A percentile compares a stretch with the other conserved stretches of the same genome.
Conservation (phyloP, 768 basidiomycete genomes). For the Boletus rubescentipes region DNA sequence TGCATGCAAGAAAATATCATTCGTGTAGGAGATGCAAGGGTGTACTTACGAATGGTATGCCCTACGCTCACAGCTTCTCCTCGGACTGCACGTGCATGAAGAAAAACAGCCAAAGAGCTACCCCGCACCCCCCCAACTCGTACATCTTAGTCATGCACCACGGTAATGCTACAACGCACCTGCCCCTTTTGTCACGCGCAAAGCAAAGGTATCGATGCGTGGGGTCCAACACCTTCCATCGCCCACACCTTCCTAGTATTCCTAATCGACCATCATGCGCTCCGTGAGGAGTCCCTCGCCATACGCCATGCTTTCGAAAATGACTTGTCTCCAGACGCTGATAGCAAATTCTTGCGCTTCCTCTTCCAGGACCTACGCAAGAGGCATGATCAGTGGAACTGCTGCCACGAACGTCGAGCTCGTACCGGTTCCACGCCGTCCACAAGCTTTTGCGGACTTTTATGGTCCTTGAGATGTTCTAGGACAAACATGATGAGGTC, state of each 20-base stretch:
- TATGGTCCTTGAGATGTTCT: conserved; percentile 91
- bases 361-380: conserved; percentile 80
- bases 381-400: not conserved
- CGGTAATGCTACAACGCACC: conserved; percentile 62
- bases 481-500: conserved; percentile 93
- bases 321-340: conserved; percentile 86
- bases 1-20: conserved; percentile 36
- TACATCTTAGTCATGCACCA: conserved; percentile 41
- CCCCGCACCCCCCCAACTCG: conserved; percentile 29
- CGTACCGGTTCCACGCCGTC: conserved; percentile 91
- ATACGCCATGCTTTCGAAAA: conserved; percentile 94
- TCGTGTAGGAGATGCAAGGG: conserved; percentile 44
- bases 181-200: conserved; percentile 42
- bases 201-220: conserved; percentile 27
- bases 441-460: conserved; percentile 77
- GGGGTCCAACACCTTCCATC: conserved; percentile 16
- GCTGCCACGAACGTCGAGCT: conserved; percentile 14
- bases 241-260: conserved; percentile 8
- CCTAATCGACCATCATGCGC: conserved; percentile 73
- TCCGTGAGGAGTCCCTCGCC: conserved; percentile 87
- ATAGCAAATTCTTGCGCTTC: conserved; percentile 80
- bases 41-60: conserved; percentile 53
- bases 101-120: conserved; percentile 20
- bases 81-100: conserved; percentile 14
- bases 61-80: conserved; percentile 24